phyloP scores from a whole-genome alignment of 1,139 yeast species.

The Arxiozyma slooffiae region DNA sequence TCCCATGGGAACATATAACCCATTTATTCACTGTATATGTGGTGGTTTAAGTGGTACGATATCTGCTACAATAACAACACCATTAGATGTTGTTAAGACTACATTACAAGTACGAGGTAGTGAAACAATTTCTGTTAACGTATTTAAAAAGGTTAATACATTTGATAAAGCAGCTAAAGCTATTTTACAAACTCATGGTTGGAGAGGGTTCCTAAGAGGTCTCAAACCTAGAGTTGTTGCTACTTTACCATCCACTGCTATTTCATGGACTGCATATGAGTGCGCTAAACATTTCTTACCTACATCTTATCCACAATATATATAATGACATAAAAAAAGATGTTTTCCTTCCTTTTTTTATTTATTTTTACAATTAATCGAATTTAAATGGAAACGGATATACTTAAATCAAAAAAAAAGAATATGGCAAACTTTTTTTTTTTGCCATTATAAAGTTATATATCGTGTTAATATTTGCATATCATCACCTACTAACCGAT shows the following conservation, averaged over 20 bases:
- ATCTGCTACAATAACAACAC: constrained; percentile 92
- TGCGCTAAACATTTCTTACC: constrained; percentile 58
- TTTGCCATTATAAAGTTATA: neutral
- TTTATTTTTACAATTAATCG: too few species aligned
- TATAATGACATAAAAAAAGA: neutral
- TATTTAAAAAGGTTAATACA: constrained; percentile 53
- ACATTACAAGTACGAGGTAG: constrained; percentile 51
- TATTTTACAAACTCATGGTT: constrained; percentile 56
- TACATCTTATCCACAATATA: neutral
- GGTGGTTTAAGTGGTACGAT: constrained; percentile 97
- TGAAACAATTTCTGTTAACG: constrained; percentile 33
- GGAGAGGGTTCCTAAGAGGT: constrained; percentile 68
- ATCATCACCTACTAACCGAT: neutral
- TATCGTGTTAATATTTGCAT: neutral
- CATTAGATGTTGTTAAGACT: constrained; percentile 89
- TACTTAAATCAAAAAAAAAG: too few species aligned
- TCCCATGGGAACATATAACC: constrained; percentile 72
- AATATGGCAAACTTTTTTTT: too few species aligned
- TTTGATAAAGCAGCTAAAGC: constrained; percentile 63
- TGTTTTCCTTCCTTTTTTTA: too few species aligned
- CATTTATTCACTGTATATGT: constrained; percentile 79
- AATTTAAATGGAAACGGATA: too few species aligned
- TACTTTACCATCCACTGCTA: constrained; percentile 95
- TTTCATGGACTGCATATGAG: constrained; percentile 96
- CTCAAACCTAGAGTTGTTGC: constrained; percentile 83